Conservation (phyloP, 2,329 filamentous ascomycete genomes). For the Fusarium abutilonis region DNA sequence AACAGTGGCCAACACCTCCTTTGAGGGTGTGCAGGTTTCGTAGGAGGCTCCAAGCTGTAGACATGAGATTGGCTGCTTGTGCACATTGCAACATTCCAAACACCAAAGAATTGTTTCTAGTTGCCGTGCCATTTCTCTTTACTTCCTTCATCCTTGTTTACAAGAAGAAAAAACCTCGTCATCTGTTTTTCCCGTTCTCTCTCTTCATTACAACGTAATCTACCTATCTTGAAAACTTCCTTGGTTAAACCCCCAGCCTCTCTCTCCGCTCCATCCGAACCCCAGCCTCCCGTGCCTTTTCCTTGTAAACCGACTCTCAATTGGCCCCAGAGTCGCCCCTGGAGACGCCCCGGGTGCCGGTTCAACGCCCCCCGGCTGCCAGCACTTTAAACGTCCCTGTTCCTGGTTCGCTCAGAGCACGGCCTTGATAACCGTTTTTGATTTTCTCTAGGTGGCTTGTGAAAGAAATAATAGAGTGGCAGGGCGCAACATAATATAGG, state of each 20-base stretch:
- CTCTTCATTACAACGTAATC: not conserved
- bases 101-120: conserved; percentile 20
- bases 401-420: conserved; percentile 27
- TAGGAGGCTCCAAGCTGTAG: conserved; percentile 22
- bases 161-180: not conserved
- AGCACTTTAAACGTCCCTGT: conserved; percentile 35
- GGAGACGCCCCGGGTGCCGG: conserved; percentile 26
- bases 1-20: not conserved
- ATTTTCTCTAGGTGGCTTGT: conserved; percentile 7
- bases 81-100: conserved; percentile 24
- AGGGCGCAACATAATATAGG: conserved; percentile 19
- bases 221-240: conserved; percentile 1
- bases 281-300: conserved; percentile 19
- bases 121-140: conserved; percentile 23
- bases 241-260: conserved; percentile 14
- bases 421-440: not conserved
- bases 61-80: conserved; percentile 19
- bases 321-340: conserved; percentile 27
- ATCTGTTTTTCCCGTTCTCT: not conserved
- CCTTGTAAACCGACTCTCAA: conserved; percentile 15
- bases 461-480: conserved; percentile 25
- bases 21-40: conserved; percentile 13
- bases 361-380: conserved; percentile 29
- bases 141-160: conserved; percentile 15
- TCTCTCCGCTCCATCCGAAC: not conserved